Base-by-base conservation (phyloP, 2,329 filamentous ascomycete species). In the Penicillium glabrum region DNA sequence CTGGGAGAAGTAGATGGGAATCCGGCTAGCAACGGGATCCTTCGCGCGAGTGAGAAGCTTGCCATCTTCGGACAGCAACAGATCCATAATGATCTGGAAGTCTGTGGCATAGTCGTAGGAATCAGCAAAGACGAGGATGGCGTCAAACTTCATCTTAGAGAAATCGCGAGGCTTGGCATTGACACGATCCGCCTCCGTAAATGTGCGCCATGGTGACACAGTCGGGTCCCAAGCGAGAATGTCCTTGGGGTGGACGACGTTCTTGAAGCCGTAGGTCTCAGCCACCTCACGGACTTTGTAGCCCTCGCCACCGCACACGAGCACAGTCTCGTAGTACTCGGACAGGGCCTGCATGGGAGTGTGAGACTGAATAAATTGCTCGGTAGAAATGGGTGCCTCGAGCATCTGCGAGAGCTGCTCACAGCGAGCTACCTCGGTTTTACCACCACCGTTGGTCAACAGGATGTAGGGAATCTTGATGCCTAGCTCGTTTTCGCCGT, bases 401-500 rank as follows among this genome's bases (percentile, higher is more conserved):
- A 90, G 80, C 60, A 91, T 89, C 70, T 84, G 83, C 61, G 83
- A 81, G 19, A 90, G 82, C 74, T 90, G 87, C 57, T 86, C 80
- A 66, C 84, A 84, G 59, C 87, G 86, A 35, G 84, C 80, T 54
- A 77, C 71, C 74, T 90, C 88, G 23, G 84, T 84, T 81, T 90
- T 90, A 65, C 88, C 88, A 51, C 86, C 88, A 62, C 87, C 87
- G 78, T 90, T 90, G 70, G 88, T 90, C 54, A 90, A 77, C 77
- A 90, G 87, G 71, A 90, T 89, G 79, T 90, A 74, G 80, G 58
- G 87, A 81, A 91, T 90, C 82, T 88, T 89, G 79, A 91, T 90
- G 59, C 88, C 88, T 49, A 91, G 84, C 77, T 91, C 86, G 75
- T 89, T 89, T 75, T 89, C 86, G 10, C 87, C 88, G 73, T 90